phyloP scores from a whole-genome alignment of 2,329 filamentous ascomycete species.

The Colletotrichum nymphaeae region DNA sequence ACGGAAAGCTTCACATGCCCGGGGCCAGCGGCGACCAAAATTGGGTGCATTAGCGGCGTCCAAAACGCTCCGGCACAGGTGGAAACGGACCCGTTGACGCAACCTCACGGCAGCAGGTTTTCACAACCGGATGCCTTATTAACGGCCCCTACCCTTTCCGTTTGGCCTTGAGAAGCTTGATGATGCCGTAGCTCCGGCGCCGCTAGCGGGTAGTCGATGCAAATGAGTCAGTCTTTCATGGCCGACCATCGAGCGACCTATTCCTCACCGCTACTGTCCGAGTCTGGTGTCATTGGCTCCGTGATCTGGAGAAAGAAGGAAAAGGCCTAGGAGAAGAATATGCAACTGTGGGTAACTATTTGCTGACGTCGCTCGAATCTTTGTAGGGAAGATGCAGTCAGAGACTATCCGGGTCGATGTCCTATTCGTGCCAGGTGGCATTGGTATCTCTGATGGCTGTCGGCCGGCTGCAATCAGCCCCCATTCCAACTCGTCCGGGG shows the following conservation, averaged over 20 bases:
- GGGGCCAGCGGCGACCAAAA: constrained; percentile 16
- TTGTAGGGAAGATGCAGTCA: constrained; percentile 10
- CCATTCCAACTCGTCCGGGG: neutral
- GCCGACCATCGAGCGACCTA: constrained; percentile 8
- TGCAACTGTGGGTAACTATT: constrained; percentile 23
- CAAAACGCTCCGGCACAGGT: constrained; percentile 6
- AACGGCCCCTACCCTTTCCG: neutral
- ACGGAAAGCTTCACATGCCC: constrained; percentile 9
- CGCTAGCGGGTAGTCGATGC: constrained; percentile 21
- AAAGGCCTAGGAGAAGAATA: neutral
- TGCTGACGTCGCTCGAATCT: constrained; percentile 20
- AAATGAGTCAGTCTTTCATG: constrained; percentile 31
- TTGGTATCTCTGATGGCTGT: neutral
- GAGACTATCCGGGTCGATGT: neutral
- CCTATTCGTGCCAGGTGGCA: constrained; percentile 24
- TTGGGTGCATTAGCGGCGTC: constrained; percentile 26
- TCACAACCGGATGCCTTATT: neutral
- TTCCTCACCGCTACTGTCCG: constrained; percentile 28
- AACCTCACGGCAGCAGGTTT: neutral
- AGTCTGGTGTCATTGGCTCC: constrained; percentile 25
- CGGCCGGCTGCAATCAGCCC: neutral
- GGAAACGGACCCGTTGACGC: neutral
- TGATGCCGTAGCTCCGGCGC: constrained; percentile 21
- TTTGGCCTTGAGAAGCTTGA: neutral
- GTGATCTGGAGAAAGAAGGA: neutral